Evolutionary conservation across 139 green algal species (phyloP).

Genomic region (Diplosphaera chodatii): DNA sequence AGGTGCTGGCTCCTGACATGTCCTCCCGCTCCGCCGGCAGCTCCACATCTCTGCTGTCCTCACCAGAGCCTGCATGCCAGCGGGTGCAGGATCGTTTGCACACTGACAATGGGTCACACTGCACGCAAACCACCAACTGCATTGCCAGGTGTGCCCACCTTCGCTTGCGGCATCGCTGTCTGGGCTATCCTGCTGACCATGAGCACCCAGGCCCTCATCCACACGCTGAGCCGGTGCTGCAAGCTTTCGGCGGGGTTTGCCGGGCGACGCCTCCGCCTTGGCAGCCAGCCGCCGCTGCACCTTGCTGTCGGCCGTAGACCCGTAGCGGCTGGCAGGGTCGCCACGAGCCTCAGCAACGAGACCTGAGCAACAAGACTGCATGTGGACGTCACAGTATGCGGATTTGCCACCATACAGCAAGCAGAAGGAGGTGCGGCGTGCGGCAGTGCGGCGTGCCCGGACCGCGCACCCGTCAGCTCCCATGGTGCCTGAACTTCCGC

Average conservation of each 20-base stretch:
- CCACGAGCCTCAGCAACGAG: slow-evolving; percentile 12
- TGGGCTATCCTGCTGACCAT: too few relatives aligned
- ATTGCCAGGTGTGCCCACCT: too few relatives aligned
- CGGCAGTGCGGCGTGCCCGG: too few relatives aligned
- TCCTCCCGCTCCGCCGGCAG: slow-evolving; percentile 11
- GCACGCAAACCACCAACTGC: too few relatives aligned
- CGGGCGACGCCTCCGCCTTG: not conserved
- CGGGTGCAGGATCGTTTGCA: too few relatives aligned
- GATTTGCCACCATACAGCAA: too few relatives aligned
- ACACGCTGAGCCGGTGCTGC: not conserved
- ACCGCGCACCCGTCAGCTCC: slow-evolving; percentile 59
- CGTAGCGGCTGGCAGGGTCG: not conserved
- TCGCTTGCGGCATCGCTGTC: slow-evolving; percentile 1
- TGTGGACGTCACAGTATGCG: not conserved
- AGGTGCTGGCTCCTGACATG: not conserved
- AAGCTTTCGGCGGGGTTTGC: not conserved
- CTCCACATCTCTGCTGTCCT: slow-evolving; percentile 14
- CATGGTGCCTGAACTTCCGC: slow-evolving; percentile 56
- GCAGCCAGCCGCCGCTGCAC: slow-evolving; percentile 35
- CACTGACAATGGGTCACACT: too few relatives aligned
- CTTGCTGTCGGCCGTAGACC: slow-evolving; percentile 26
- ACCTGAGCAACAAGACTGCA: not conserved
- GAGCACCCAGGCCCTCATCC: too few relatives aligned
- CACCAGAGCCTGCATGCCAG: not conserved
- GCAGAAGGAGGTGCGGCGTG: too few relatives aligned